Conservation (phyloP, 352 stramenopile genomes). For the Phytophthora vignae region DNA sequence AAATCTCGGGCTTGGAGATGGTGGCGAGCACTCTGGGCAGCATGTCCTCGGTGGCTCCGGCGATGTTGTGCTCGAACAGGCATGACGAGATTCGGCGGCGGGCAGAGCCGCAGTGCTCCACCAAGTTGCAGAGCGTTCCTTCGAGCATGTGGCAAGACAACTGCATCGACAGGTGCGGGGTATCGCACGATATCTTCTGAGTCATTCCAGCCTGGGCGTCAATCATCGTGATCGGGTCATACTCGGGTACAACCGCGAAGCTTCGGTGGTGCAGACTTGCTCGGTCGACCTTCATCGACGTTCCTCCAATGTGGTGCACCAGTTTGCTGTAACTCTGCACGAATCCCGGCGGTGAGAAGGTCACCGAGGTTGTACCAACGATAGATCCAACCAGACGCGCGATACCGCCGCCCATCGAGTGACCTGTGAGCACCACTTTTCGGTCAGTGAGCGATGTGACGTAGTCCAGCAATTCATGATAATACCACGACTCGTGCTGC, state of each 20-base stretch:
- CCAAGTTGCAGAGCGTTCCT: constrained; percentile 74
- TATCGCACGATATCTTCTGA: constrained; percentile 90
- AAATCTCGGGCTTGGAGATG: constrained; percentile 6
- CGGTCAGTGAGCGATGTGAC: constrained; percentile 80
- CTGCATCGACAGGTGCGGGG: constrained; percentile 88
- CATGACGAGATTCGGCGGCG: constrained; percentile 1
- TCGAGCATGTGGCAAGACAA: constrained; percentile 93
- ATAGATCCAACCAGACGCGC: constrained; percentile 86
- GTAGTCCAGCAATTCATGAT: constrained; percentile 87
- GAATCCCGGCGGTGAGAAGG: constrained; percentile 86
- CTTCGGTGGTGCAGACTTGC: constrained; percentile 83
- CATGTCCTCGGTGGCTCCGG: constrained; percentile 1
- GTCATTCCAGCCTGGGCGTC: constrained; percentile 90
- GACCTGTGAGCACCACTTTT: constrained; percentile 86
- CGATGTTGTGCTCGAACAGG: constrained; percentile 6
- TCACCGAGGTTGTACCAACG: constrained; percentile 78
- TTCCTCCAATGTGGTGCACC: constrained; percentile 81
- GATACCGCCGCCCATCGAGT: constrained; percentile 91
- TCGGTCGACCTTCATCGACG: constrained; percentile 75
- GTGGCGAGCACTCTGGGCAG: neutral
- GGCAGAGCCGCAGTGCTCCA: neutral
- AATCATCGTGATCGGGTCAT: constrained; percentile 91
- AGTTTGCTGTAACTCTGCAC: constrained; percentile 92
- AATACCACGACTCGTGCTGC: constrained; percentile 89
- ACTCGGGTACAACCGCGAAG: constrained; percentile 89